Conservation (phyloP, 441 rosid genomes). For the Omphalea diandra region DNA sequence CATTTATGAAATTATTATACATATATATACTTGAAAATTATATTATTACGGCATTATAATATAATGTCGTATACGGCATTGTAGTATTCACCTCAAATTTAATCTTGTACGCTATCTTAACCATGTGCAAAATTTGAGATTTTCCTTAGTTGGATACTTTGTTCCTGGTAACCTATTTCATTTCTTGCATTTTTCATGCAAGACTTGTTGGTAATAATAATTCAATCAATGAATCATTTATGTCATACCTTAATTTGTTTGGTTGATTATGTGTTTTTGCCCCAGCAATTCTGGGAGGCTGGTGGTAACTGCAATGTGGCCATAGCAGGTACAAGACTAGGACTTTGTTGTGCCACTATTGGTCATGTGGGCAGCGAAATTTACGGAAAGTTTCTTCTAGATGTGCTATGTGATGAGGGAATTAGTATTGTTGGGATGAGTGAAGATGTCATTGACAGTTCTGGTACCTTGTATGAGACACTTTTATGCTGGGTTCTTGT, state of each 20-base stretch:
- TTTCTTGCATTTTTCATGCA: not conserved
- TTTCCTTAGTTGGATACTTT: not conserved
- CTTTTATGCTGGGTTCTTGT: constrained; percentile 98
- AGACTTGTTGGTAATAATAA: not conserved
- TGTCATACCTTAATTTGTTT: not conserved
- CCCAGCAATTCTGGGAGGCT: constrained; percentile 88
- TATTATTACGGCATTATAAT: no score
- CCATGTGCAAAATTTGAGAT: no score
- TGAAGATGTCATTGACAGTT: constrained; percentile 40
- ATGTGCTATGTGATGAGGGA: constrained; percentile 79
- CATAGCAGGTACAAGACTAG: constrained; percentile 93
- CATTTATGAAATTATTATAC: no score
- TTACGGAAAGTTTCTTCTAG: constrained; percentile 78
- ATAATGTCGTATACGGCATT: no score
- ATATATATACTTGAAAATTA: no score
- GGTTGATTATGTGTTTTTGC: constrained; percentile 19
- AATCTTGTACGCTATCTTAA: not conserved
- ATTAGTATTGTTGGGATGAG: constrained; percentile 59
- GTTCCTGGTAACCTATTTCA: not conserved
- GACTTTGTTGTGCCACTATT: constrained; percentile 71
- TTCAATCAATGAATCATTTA: not conserved
- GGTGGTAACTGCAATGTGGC: constrained; percentile 99
- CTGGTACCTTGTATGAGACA: constrained; percentile 53
- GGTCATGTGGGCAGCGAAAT: constrained; percentile 87
- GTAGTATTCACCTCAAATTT: not conserved